These are phyloP conservation scores for Boletus rubropictus DNA, from an alignment of 768 basidiomycete species.

Conservation along the genomic window DNA sequence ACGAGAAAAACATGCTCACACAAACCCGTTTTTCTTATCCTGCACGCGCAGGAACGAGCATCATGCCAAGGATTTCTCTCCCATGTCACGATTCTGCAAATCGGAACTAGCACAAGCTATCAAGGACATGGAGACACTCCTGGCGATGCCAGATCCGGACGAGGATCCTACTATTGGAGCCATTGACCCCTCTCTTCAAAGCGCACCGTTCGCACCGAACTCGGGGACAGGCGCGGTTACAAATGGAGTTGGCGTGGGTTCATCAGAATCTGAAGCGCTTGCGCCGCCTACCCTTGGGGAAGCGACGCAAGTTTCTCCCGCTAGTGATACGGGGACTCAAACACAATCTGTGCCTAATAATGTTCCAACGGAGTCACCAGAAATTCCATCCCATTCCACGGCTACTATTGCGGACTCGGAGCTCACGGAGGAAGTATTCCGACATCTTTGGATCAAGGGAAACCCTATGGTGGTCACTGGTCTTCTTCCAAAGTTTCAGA, in stretches of 20 bases:
- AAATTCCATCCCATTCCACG: constrained; percentile 44
- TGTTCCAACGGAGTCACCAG: constrained; percentile 16
- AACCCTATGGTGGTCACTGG: constrained; percentile 75
- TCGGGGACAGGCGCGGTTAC: neutral
- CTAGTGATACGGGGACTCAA: neutral
- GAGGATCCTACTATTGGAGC: constrained; percentile 17
- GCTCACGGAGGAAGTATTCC: constrained; percentile 58
- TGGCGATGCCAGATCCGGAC: constrained; percentile 31
- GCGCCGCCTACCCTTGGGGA: constrained; percentile 11
- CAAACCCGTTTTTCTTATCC: constrained; percentile 68
- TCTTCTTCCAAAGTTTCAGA: constrained; percentile 53
- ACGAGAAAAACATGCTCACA: constrained; percentile 56
- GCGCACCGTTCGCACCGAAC: constrained; percentile 5
- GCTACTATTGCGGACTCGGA: constrained; percentile 41
- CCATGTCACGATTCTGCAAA: constrained; percentile 71
- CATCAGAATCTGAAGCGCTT: constrained; percentile 1
- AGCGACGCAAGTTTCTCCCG: neutral
- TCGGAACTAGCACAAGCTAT: constrained; percentile 62
- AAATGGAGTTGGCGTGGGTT: constrained; percentile 11
- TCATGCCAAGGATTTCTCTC: constrained; percentile 59
- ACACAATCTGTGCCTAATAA: constrained; percentile 6
- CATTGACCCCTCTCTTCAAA: constrained; percentile 29
- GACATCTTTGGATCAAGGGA: constrained; percentile 64
- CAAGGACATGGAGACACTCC: constrained; percentile 57
- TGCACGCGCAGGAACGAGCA: constrained; percentile 74